A percentile compares a stretch with the other conserved stretches of the same genome.
phyloP scores from a whole-genome alignment of 805 yeast species.

The Komagataella mondaviorum region DNA sequence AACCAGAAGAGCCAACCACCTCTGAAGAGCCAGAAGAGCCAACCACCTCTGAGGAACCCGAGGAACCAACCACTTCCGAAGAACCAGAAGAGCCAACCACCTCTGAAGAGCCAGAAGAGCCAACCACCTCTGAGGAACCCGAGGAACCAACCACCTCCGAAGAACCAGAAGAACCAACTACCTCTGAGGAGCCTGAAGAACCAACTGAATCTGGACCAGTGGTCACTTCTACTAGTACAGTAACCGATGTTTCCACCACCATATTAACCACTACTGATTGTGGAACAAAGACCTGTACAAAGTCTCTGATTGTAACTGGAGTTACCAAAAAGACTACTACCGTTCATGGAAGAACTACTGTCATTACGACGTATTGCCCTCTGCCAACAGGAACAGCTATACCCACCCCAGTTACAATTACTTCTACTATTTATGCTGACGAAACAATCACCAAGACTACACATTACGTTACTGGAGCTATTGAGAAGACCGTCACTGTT shows the following conservation, averaged over 20 bases:
- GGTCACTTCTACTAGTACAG: background rate
- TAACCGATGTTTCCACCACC: background rate
- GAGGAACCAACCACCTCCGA: too few species aligned
- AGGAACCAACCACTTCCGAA: too few species aligned
- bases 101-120: too few species aligned
- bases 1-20: too few species aligned
- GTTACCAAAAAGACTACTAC: background rate
- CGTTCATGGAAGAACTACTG: background rate
- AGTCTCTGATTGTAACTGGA: background rate
- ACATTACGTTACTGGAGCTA: background rate
- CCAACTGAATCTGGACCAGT: background rate
- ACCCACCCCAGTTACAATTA: background rate
- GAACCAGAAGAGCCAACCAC: too few species aligned
- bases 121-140: too few species aligned
- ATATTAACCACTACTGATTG: background rate
- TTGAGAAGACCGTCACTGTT: background rate
- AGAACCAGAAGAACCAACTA: too few species aligned
- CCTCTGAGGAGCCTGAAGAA: too few species aligned
- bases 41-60: too few species aligned
- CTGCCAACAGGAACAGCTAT: background rate
- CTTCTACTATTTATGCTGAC: background rate
- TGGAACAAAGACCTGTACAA: background rate
- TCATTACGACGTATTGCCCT: background rate
- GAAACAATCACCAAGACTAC: background rate
- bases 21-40: too few species aligned